Percentiles rank a stretch among this genome's conserved stretches.
Evolutionary conservation across 768 basidiomycete genomes (phyloP).

Genomic region (Dentipellis sp.): DNA sequence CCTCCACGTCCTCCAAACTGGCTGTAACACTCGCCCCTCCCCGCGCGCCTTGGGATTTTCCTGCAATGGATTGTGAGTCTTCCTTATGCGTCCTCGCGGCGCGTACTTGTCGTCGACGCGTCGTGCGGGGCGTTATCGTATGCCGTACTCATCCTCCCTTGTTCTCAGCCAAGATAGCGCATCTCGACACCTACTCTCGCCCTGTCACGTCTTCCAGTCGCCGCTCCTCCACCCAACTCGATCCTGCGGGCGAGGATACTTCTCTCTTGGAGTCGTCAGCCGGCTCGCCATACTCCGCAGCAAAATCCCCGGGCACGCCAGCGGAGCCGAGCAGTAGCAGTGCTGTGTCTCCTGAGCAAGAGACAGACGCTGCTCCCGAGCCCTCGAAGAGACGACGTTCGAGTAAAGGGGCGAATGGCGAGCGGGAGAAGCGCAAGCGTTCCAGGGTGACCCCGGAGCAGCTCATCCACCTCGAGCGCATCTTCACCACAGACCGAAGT

Average conservation of each 20-base stretch:
- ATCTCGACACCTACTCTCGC: background rate
- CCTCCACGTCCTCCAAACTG: conserved; percentile 9
- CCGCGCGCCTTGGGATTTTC: conserved; percentile 14
- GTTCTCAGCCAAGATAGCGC: background rate
- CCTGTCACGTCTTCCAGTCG: too few relatives aligned
- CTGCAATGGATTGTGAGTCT: conserved; percentile 14
- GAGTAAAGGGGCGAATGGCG: conserved; percentile 15
- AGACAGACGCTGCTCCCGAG: conserved; percentile 7
- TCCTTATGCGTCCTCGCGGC: background rate
- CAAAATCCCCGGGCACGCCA: conserved; percentile 8
- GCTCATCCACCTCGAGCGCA: conserved; percentile 62
- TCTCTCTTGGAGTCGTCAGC: conserved; percentile 2
- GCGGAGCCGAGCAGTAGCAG: conserved; percentile 5
- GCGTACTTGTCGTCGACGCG: background rate
- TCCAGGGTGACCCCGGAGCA: conserved; percentile 76
- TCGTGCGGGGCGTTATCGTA: background rate
- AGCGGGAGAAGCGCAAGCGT: conserved; percentile 59
- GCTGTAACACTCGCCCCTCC: conserved; percentile 12
- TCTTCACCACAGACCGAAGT: conserved; percentile 60
- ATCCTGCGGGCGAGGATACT: background rate
- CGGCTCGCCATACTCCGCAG: background rate
- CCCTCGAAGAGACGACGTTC: conserved; percentile 12
- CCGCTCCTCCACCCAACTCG: too few relatives aligned
- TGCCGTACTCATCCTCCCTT: background rate
- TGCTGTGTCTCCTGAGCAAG: conserved; percentile 6